These are phyloP conservation scores for Aristolochia fimbriata DNA, from an alignment of 164 flowering plant species.

Conservation along the genomic window DNA sequence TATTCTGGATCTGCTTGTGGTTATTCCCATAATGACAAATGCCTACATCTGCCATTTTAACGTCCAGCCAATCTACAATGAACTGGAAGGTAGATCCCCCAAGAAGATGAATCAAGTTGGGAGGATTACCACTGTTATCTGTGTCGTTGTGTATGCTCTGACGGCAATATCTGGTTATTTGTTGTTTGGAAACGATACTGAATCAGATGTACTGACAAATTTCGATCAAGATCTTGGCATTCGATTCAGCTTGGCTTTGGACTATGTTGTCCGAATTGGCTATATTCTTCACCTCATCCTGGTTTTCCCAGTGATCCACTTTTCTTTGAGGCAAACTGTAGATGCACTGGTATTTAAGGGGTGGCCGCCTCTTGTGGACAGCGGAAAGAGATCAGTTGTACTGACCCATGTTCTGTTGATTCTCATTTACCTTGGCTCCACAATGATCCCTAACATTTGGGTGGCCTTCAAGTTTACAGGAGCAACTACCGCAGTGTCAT, in stretches of 20 bases:
- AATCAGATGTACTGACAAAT: slow-evolving; percentile 79
- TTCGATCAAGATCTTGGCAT: slow-evolving; percentile 86
- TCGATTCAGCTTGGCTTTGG: slow-evolving; percentile 57
- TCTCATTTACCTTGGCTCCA: slow-evolving; percentile 65
- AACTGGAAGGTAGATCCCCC: slow-evolving; percentile 74
- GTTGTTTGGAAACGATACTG: slow-evolving; percentile 76
- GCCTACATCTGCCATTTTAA: slow-evolving; percentile 92
- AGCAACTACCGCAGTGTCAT: slow-evolving; percentile 85
- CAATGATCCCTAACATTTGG: slow-evolving; percentile 93
- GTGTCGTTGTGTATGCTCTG: slow-evolving; percentile 58
- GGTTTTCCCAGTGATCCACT: slow-evolving; percentile 94
- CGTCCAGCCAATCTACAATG: slow-evolving; percentile 93
- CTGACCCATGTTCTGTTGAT: slow-evolving; percentile 51
- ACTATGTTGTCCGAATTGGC: slow-evolving; percentile 75
- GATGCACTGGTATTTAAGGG: slow-evolving; percentile 58
- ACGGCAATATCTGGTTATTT: slow-evolving; percentile 79
- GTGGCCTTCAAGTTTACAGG: slow-evolving; percentile 97
- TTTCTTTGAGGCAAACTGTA: slow-evolving; percentile 87
- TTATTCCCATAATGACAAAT: slow-evolving; percentile 89
- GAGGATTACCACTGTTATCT: slow-evolving; percentile 64
- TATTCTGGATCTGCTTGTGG: slow-evolving; percentile 60
- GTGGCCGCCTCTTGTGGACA: slow-evolving; percentile 57
- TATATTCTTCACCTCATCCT: slow-evolving; percentile 82
- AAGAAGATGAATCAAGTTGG: slow-evolving; percentile 86
- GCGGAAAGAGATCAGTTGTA: slow-evolving; percentile 62